These are phyloP conservation scores for Alternaria sp. DNA, from an alignment of 2,329 filamentous ascomycete genomes.

Conservation along the genomic window DNA sequence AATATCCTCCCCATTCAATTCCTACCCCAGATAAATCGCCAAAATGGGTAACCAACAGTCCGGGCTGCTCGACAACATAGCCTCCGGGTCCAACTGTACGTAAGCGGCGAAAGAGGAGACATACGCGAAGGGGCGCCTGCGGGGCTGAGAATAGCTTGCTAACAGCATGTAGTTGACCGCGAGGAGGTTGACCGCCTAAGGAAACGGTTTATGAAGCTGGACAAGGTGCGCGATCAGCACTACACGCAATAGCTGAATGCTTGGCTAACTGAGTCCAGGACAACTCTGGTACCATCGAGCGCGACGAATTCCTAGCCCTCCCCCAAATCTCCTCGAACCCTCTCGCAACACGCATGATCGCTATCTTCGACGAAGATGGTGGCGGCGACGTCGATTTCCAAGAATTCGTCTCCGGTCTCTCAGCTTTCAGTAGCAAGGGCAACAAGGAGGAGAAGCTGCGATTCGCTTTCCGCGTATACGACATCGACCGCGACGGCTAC, in stretches of 20 bases:
- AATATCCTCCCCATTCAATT: constrained; percentile 20
- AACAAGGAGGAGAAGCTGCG: constrained; percentile 99
- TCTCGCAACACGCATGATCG: constrained; percentile 97
- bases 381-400: constrained; percentile 98
- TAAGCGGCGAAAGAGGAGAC: constrained; percentile 20
- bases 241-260: background rate
- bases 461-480: constrained; percentile 99
- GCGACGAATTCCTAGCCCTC: constrained; percentile 95
- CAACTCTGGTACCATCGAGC: constrained; percentile 97
- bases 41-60: constrained; percentile 63
- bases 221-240: constrained; percentile 71
- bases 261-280: constrained; percentile 64
- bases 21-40: constrained; percentile 27
- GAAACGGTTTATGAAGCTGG: constrained; percentile 99
- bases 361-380: constrained; percentile 98
- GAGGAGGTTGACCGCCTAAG: constrained; percentile 95
- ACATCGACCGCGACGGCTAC: constrained; percentile 97
- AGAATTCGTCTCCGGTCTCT: constrained; percentile 94
- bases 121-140: constrained; percentile 28
- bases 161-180: constrained; percentile 74
- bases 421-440: constrained; percentile 95
- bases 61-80: constrained; percentile 89
- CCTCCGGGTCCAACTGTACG: constrained; percentile 94
- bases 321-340: constrained; percentile 98
- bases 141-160: constrained; percentile 39